Evolutionary conservation across 2,329 filamentous ascomycete genomes (phyloP).

Genomic region (Beauveria scarabaeidicola): DNA sequence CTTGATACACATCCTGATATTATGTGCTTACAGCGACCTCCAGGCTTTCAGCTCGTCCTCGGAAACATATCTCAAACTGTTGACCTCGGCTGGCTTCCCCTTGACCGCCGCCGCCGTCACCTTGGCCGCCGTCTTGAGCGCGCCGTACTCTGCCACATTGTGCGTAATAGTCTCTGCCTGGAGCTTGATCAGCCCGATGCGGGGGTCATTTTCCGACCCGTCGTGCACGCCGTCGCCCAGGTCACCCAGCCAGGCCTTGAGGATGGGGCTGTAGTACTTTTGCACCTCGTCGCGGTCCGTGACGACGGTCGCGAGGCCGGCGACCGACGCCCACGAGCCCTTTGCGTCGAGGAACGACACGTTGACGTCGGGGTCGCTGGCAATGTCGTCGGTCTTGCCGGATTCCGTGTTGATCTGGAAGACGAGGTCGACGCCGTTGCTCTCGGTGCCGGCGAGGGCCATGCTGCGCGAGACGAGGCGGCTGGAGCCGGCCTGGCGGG

Average conservation of each 20-base stretch:
- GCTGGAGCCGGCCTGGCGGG: slow-evolving; percentile 54
- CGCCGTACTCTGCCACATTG: slow-evolving; percentile 52
- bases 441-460: slow-evolving; percentile 73
- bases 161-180: slow-evolving; percentile 67
- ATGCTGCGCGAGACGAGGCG: slow-evolving; percentile 75
- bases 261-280: slow-evolving; percentile 63
- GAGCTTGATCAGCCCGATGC: slow-evolving; percentile 74
- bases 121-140: slow-evolving; percentile 57
- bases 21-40: slow-evolving; percentile 22
- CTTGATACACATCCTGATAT: neutral
- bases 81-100: slow-evolving; percentile 62
- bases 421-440: slow-evolving; percentile 69
- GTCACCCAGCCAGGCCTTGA: slow-evolving; percentile 84
- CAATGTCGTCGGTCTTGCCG: slow-evolving; percentile 46
- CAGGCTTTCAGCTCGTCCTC: slow-evolving; percentile 58
- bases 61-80: slow-evolving; percentile 66
- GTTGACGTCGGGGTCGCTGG: slow-evolving; percentile 29
- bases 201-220: slow-evolving; percentile 70
- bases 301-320: slow-evolving; percentile 61
- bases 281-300: slow-evolving; percentile 60
- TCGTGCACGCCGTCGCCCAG: slow-evolving; percentile 77
- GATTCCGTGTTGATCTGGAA: slow-evolving; percentile 91
- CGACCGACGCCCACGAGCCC: slow-evolving; percentile 81
- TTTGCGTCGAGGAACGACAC: slow-evolving; percentile 67
- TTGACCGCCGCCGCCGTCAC: slow-evolving; percentile 67